phyloP scores from a whole-genome alignment of 768 basidiomycete genomes.

The Obba rivulosa region DNA sequence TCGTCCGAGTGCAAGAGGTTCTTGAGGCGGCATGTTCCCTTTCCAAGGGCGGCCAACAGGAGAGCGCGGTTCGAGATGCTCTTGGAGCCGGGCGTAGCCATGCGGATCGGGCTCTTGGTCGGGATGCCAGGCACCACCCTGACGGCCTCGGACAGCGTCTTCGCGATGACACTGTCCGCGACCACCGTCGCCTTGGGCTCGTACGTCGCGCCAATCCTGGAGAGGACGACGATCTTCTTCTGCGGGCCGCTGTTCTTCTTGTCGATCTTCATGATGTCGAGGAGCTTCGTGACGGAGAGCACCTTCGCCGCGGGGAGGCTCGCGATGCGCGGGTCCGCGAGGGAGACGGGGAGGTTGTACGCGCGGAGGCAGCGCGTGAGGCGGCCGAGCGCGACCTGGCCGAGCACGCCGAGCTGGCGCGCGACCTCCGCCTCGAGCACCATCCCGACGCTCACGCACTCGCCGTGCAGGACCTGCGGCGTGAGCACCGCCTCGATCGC shows the following conservation, averaged over 20 bases:
- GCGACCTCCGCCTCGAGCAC: slow-evolving; percentile 95
- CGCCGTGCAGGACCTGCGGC: slow-evolving; percentile 91
- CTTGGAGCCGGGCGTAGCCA: slow-evolving; percentile 95
- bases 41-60: slow-evolving; percentile 86
- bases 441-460: slow-evolving; percentile 95
- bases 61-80: slow-evolving; percentile 94
- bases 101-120: slow-evolving; percentile 41
- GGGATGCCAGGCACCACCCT: slow-evolving; percentile 70
- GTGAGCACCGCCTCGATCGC: slow-evolving; percentile 96
- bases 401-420: slow-evolving; percentile 78
- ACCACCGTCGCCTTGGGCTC: slow-evolving; percentile 90
- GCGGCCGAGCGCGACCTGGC: slow-evolving; percentile 89
- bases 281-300: slow-evolving; percentile 73
- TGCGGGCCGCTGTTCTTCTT: slow-evolving; percentile 93
- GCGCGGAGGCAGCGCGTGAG: slow-evolving; percentile 83
- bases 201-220: slow-evolving; percentile 85
- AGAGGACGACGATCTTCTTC: slow-evolving; percentile 93
- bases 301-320: slow-evolving; percentile 63
- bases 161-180: slow-evolving; percentile 72
- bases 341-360: slow-evolving; percentile 83
- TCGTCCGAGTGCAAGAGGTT: slow-evolving; percentile 97
- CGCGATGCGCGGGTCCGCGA: slow-evolving; percentile 74
- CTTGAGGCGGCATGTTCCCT: slow-evolving; percentile 80
- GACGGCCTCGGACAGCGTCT: slow-evolving; percentile 76
- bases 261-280: slow-evolving; percentile 85